Conservation (phyloP, 73 alveolate species). For the Halteria grandinella region DNA sequence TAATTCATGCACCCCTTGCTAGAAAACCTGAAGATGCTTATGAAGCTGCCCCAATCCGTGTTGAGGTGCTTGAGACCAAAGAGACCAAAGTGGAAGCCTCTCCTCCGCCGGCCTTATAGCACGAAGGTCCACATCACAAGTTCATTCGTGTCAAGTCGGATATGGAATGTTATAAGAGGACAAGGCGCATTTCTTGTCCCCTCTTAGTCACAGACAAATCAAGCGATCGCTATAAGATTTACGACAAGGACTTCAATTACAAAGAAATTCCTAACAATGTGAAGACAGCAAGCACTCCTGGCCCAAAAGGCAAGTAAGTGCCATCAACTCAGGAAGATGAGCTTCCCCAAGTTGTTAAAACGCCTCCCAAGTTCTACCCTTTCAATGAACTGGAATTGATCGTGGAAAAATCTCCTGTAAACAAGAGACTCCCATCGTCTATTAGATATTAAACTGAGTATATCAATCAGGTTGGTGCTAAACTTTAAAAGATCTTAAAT, state of each 20-base stretch:
- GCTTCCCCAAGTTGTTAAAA: not conserved
- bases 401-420: slow-evolving; percentile 22
- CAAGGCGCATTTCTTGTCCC: slow-evolving; percentile 14
- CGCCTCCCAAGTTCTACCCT: slow-evolving; percentile 38
- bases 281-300: not conserved
- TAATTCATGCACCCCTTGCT: not conserved
- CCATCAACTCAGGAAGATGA: not conserved
- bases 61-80: too few relatives aligned
- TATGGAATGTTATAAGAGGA: slow-evolving; percentile 16
- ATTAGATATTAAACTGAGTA: slow-evolving; percentile 25
- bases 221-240: slow-evolving; percentile 2
- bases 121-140: not conserved
- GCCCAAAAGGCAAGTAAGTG: not conserved
- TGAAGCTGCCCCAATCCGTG: too few relatives aligned
- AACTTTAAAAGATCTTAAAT: slow-evolving; percentile 7
- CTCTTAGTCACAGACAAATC: slow-evolving; percentile 2
- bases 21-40: not conserved
- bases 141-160: slow-evolving; percentile 7
- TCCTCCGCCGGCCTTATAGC: not conserved
- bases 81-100: not conserved
- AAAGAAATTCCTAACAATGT: not conserved
- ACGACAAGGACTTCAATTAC: slow-evolving; percentile 1
- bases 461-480: not conserved
- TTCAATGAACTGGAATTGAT: slow-evolving; percentile 12
- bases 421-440: slow-evolving; percentile 29